Percentiles rank a stretch among this genome's conserved stretches.
Conservation (phyloP, 2,329 filamentous ascomycete genomes). For the Camillea tinctor region DNA sequence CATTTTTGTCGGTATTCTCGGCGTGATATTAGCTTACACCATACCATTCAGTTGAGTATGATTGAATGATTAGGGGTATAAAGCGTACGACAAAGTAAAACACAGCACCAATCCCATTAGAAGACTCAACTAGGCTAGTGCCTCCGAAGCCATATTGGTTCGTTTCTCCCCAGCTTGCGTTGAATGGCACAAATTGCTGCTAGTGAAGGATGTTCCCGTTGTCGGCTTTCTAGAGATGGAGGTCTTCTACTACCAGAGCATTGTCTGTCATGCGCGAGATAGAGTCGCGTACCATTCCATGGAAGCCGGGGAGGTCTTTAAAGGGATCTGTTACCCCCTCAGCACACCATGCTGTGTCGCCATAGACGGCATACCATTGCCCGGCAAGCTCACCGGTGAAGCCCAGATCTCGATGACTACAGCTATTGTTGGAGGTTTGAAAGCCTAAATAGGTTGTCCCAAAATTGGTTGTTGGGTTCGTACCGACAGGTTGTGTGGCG, state of each 20-base stretch:
- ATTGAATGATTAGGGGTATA: background rate
- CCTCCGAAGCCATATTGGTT: conserved; percentile 38
- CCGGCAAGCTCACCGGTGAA: conserved; percentile 37
- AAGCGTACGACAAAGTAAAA: conserved; percentile 37
- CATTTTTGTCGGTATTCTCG: conserved; percentile 31
- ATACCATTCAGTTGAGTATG: too few species aligned
- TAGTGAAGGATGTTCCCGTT: conserved; percentile 33
- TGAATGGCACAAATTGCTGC: conserved; percentile 37
- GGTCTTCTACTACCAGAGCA: conserved; percentile 36
- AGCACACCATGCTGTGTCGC: conserved; percentile 37
- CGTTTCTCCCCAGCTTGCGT: conserved; percentile 37
- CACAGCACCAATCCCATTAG: conserved; percentile 31
- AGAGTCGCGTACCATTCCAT: conserved; percentile 41
- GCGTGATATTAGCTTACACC: too few species aligned
- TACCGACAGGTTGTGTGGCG: conserved; percentile 38
- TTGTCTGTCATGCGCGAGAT: conserved; percentile 35
- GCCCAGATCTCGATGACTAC: conserved; percentile 37
- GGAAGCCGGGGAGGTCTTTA: conserved; percentile 33
- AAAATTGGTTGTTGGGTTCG: conserved; percentile 34
- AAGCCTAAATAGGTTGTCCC: conserved; percentile 34
- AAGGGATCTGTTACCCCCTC: conserved; percentile 33
- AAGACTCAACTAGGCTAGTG: conserved; percentile 38
- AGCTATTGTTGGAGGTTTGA: conserved; percentile 38
- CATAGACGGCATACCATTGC: conserved; percentile 40
- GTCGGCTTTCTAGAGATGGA: conserved; percentile 31